phyloP scores from a whole-genome alignment of 2,329 filamentous ascomycete genomes.

The Nemania diffusa region DNA sequence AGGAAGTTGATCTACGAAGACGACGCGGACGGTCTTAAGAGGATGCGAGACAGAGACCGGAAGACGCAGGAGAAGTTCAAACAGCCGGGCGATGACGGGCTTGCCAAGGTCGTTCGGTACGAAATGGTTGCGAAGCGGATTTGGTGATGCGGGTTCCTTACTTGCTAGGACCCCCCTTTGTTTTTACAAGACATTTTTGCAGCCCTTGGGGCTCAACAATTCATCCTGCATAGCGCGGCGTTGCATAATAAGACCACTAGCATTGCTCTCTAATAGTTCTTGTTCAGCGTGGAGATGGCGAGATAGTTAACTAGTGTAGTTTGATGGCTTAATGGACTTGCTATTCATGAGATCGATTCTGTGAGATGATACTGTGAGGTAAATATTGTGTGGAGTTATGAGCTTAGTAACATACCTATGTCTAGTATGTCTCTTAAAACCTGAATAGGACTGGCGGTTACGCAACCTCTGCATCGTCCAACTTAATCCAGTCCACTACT shows the following conservation, averaged over 20 bases:
- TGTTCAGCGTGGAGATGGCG: background rate
- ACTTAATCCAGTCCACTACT: no score
- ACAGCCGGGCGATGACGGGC: constrained; percentile 61
- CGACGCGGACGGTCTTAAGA: constrained; percentile 75
- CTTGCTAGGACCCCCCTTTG: background rate
- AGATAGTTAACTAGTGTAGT: background rate
- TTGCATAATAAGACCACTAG: constrained; percentile 6
- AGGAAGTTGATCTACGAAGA: constrained; percentile 87
- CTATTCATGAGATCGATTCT: no score
- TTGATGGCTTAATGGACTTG: background rate
- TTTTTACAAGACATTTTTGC: background rate
- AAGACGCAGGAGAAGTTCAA: constrained; percentile 68
- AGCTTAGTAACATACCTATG: no score
- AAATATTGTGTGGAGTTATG: no score
- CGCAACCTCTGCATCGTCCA: no score
- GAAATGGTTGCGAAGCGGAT: constrained; percentile 98
- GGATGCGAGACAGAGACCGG: constrained; percentile 71
- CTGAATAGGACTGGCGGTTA: no score
- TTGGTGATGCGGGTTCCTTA: constrained; percentile 69
- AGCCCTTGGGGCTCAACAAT: background rate
- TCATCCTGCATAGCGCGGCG: constrained; percentile 30
- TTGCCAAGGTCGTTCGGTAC: constrained; percentile 76
- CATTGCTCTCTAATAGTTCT: background rate
- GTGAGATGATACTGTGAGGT: background rate
- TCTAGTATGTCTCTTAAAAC: no score